A percentile compares a stretch with the other conserved stretches of the same genome.
Evolutionary conservation across 2,329 filamentous ascomycete species (phyloP).

Genomic region (Aureobasidium vineae): DNA sequence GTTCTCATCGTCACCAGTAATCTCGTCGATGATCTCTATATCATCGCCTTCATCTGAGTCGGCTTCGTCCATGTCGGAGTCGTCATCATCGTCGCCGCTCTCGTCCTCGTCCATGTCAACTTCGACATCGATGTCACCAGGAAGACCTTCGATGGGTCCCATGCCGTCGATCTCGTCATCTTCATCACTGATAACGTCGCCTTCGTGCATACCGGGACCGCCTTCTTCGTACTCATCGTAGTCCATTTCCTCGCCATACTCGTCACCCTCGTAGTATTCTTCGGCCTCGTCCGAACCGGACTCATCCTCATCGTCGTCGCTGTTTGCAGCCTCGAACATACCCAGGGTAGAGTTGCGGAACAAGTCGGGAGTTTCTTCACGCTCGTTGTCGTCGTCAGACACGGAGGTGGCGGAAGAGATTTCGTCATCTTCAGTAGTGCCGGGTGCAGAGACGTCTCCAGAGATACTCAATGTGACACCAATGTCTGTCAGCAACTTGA

Average conservation of each 20-base stretch:
- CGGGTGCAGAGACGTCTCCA: slow-evolving; percentile 66
- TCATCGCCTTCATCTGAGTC: slow-evolving; percentile 58
- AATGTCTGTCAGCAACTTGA: slow-evolving; percentile 82
- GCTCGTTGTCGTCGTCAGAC: slow-evolving; percentile 64
- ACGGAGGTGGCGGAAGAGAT: slow-evolving; percentile 84
- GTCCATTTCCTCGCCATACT: slow-evolving; percentile 87
- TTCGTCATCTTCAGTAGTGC: slow-evolving; percentile 74
- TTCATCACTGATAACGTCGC: slow-evolving; percentile 86
- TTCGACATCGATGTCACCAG: slow-evolving; percentile 62
- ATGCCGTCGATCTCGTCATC: slow-evolving; percentile 79
- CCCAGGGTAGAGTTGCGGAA: slow-evolving; percentile 95
- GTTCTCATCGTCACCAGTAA: slow-evolving; percentile 50
- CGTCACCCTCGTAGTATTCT: slow-evolving; percentile 83
- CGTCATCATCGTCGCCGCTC: slow-evolving; percentile 58
- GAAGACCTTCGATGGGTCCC: slow-evolving; percentile 65
- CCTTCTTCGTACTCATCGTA: slow-evolving; percentile 71
- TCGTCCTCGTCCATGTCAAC: slow-evolving; percentile 85
- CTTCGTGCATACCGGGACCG: slow-evolving; percentile 73
- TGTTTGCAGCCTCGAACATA: slow-evolving; percentile 82
- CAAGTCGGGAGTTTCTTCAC: slow-evolving; percentile 93
- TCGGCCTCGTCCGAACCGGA: slow-evolving; percentile 61
- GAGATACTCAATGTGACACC: slow-evolving; percentile 81
- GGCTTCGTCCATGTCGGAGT: slow-evolving; percentile 60
- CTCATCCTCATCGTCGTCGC: slow-evolving; percentile 77
- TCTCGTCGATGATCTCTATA: slow-evolving; percentile 44